Evolutionary conservation across 2,329 filamentous ascomycete genomes (phyloP), one percentile per base, ranked within the genome.

Genomic region (Arthroderma sp.): DNA sequence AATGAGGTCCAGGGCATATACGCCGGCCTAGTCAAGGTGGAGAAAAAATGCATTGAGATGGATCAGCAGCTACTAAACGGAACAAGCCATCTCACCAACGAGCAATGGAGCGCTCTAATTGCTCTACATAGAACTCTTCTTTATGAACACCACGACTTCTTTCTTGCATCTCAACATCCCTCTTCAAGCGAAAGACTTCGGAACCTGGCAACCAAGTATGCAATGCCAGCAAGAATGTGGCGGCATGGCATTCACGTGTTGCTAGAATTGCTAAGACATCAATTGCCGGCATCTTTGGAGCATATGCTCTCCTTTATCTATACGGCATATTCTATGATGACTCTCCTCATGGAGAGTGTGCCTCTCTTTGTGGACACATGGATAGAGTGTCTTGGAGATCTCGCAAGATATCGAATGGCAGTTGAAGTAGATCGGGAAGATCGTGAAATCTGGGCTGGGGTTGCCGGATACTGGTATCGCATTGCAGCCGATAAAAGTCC

Each of bases 181-280:
- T 82, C 80, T 0, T 85, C 86, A 0, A 83, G 74, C 27, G 71
- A 72, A 0, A 77, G 80, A 0, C 60, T 96, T 0, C 72, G 75
- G 3, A 69, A 77, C 0, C 62, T 95, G 0, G 82, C 87, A 0
- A 73, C 74, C 0, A 91, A 91, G 49, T 94, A 94, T 53, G 79
- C 80, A 0, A 95, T 96, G 86, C 88, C 89, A 0, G 86, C 85
- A 0, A 71, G 89, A 0, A 91, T 96, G 84, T 96, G 89, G 91
- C 74, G 86, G 0, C 85, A 94, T 54, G 89, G 85, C 0, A 95
- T 96, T 3, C 86, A 93, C 57, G 80, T 78, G 0, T 91, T 91
- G 46, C 69, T 94, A 0, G 86, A 94, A 52, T 60, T 93, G 0
- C 62, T 94, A 0, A 71, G 86, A 0, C 78, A 85, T 51, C 75